phyloP scores from a whole-genome alignment of 225 moss, liverwort and hornwort genomes.

The Marchantia polymorpha region DNA sequence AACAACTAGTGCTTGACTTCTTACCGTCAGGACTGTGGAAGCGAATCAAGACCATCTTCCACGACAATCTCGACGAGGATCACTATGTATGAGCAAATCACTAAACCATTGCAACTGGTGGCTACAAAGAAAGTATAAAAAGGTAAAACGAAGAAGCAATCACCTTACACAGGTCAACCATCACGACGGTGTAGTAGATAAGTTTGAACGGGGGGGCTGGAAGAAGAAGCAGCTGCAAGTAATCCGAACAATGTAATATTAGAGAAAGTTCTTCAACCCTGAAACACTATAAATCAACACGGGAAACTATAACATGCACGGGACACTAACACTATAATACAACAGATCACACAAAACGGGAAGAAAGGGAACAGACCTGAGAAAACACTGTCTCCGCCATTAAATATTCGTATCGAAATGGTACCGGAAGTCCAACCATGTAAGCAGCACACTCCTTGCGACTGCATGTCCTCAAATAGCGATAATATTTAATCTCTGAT shows the following conservation, averaged over 20 bases:
- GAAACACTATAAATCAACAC: background rate
- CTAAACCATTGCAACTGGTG: no score
- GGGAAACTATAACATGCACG: background rate
- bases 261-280: background rate
- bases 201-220: conserved; percentile 86
- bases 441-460: conserved; percentile 95
- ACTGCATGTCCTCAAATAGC: conserved; percentile 30
- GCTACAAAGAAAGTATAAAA: background rate
- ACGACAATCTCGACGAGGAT: no score
- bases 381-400: conserved; percentile 99
- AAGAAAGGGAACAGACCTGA: conserved; percentile 39
- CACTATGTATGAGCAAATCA: no score
- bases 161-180: conserved; percentile 97
- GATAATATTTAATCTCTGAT: background rate
- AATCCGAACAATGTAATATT: background rate
- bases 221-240: conserved; percentile 65
- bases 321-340: no score
- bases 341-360: background rate
- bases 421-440: conserved; percentile 95
- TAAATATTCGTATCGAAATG: conserved; percentile 94
- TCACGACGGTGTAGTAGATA: conserved; percentile 90
- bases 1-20: no score
- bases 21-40: no score
- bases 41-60: no score
- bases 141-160: background rate